Percentiles rank a stretch among this genome's conserved stretches.
Conservation (phyloP, 257 asterid species). For the Plantago elongata region DNA sequence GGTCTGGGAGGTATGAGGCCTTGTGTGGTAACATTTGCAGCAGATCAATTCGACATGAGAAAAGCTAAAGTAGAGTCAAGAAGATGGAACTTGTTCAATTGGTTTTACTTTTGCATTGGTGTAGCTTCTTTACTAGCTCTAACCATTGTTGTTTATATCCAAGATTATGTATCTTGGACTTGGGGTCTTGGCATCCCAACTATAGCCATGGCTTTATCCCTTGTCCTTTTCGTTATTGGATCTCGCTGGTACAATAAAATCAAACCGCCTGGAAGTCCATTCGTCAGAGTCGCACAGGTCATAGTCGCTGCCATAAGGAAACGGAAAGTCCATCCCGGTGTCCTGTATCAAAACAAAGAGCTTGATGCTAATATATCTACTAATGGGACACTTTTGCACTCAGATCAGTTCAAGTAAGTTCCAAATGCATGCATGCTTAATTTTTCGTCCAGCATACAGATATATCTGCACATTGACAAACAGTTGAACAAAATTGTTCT, state of each 20-base stretch:
- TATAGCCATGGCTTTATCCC: constrained; percentile 58
- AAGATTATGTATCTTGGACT: constrained; percentile 76
- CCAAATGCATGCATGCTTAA: neutral
- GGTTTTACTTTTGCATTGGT: constrained; percentile 74
- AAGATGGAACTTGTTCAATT: constrained; percentile 76
- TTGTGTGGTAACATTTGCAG: constrained; percentile 69
- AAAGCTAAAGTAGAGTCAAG: constrained; percentile 40
- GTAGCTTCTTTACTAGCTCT: constrained; percentile 65
- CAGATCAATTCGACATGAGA: constrained; percentile 78
- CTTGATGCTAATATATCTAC: constrained; percentile 60
- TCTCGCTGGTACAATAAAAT: constrained; percentile 50
- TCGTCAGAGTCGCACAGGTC: constrained; percentile 57
- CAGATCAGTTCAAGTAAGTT: constrained; percentile 72
- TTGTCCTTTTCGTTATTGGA: constrained; percentile 47
- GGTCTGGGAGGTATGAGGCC: constrained; percentile 83
- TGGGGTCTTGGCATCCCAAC: constrained; percentile 94
- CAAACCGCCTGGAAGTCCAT: constrained; percentile 79
- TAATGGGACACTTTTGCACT: constrained; percentile 62
- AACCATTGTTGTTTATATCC: constrained; percentile 72
- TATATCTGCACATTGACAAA: neutral
- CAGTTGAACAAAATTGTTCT: neutral
- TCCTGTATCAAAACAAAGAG: constrained; percentile 46
- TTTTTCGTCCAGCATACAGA: no score
- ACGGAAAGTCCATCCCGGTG: constrained; percentile 32
- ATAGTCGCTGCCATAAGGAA: constrained; percentile 59